Conservation (phyloP, 352 stramenopile genomes). For the Pythium plurisporium region DNA sequence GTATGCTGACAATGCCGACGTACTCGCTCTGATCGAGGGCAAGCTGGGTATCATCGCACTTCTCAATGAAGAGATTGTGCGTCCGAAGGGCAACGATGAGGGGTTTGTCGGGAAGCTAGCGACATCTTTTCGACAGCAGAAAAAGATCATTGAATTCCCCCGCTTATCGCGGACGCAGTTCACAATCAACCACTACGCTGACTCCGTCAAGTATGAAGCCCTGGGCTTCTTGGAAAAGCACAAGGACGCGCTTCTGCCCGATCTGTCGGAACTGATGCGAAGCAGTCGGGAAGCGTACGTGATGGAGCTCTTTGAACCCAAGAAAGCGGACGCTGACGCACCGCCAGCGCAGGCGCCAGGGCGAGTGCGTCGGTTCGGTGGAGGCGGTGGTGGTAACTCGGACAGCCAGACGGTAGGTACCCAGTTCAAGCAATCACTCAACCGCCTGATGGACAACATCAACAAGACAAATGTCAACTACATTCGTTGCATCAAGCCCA, state of each 20-base stretch:
- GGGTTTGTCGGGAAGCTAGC: constrained; percentile 86
- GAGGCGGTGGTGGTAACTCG: constrained; percentile 46
- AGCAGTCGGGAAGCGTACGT: constrained; percentile 69
- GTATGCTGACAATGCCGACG: constrained; percentile 88
- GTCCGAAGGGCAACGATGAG: constrained; percentile 81
- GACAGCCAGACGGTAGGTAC: constrained; percentile 75
- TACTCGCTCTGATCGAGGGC: constrained; percentile 82
- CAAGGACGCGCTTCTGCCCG: constrained; percentile 92
- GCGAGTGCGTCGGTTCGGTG: constrained; percentile 10
- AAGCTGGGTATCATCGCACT: constrained; percentile 88
- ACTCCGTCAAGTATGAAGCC: constrained; percentile 91
- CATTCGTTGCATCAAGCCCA: constrained; percentile 99
- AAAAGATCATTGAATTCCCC: constrained; percentile 84
- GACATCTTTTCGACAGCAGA: constrained; percentile 77
- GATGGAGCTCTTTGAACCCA: constrained; percentile 68
- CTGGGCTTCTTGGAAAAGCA: constrained; percentile 96
- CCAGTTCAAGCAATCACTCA: constrained; percentile 94
- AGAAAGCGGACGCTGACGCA: constrained; percentile 13
- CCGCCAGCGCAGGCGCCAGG: constrained; percentile 11
- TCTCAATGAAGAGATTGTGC: constrained; percentile 89
- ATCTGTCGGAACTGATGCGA: constrained; percentile 89
- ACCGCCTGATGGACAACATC: constrained; percentile 93
- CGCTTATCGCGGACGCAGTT: constrained; percentile 89
- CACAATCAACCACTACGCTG: constrained; percentile 94
- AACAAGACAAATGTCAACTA: constrained; percentile 96